Conservation (phyloP, 2,329 filamentous ascomycete species). For the Ploettnerulaceae sp. region DNA sequence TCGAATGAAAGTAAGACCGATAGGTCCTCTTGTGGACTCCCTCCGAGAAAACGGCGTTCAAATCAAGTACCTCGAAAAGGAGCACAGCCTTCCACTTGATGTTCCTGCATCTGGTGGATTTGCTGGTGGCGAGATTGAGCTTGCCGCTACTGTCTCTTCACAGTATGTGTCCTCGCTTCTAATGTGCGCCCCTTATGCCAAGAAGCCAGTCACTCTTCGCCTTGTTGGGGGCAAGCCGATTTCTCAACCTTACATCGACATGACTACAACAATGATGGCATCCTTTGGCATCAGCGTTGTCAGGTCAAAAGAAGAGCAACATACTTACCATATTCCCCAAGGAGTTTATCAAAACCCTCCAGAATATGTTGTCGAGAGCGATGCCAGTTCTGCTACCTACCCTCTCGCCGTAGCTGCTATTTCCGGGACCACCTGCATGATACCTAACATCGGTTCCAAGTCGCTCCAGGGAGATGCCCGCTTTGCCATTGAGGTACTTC, state of each 20-base stretch:
- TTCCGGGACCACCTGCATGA: constrained; percentile 89
- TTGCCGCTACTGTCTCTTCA: constrained; percentile 95
- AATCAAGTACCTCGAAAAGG: constrained; percentile 78
- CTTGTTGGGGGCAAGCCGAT: constrained; percentile 96
- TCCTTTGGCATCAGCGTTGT: constrained; percentile 81
- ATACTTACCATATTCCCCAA: constrained; percentile 91
- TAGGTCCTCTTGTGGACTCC: constrained; percentile 88
- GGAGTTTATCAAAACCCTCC: constrained; percentile 76
- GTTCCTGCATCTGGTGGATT: constrained; percentile 81
- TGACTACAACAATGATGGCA: constrained; percentile 98
- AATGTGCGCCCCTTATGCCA: constrained; percentile 96
- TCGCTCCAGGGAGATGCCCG: constrained; percentile 93
- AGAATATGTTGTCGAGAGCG: constrained; percentile 90
- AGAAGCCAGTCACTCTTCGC: constrained; percentile 82
- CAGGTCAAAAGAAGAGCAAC: constrained; percentile 69
- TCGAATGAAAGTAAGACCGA: constrained; percentile 93
- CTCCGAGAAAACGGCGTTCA: constrained; percentile 80
- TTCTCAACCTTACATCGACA: constrained; percentile 95
- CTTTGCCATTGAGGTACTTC: constrained; percentile 84
- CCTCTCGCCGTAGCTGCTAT: constrained; percentile 92
- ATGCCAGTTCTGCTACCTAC: constrained; percentile 96
- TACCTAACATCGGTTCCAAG: constrained; percentile 89
- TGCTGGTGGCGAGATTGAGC: constrained; percentile 79
- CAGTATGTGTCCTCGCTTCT: constrained; percentile 97
- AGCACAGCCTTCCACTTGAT: constrained; percentile 77